Base-by-base conservation (phyloP, 2,329 filamentous ascomycete genomes). In the Xylariaceae sp. region DNA sequence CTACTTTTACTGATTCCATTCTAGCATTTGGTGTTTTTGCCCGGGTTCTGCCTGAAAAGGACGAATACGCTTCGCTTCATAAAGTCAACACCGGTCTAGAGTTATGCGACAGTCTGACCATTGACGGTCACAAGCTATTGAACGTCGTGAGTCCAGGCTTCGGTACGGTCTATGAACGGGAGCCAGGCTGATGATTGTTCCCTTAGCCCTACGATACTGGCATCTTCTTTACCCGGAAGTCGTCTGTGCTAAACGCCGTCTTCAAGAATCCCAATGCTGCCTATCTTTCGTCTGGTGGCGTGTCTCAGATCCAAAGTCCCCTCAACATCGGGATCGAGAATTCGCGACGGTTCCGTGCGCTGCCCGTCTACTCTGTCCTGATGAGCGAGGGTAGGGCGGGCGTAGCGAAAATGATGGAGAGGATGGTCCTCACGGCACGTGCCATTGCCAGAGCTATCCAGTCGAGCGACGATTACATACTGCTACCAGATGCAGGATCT, bases 321-420 rank as follows among this genome's bases (percentile, higher is more conserved):
- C 74, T 95, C 15, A 92, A 96, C 70, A 83, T 94, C 53, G 90
- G 91, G 18, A 76, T 96, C 18, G 92, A 96, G 64, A 96, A 96
- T 71, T 96, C 91, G 1, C 84, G 92, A 37, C 86, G 92, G 5
- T 95, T 96, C 74, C 83, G 92, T 49, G 92, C 92, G 0, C 75
- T 96, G n/a, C 92, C 92, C 0, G 87, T 90, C 8, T 96, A 96
- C 66, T 85, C 89, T 10, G 87, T 86, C 0, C 78, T 96, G 2
- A 69, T 86, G 18, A 86, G 87, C 44, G 87, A 94, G 63, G 92
- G 92, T 0, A 76, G 76, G 1, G 68, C 76, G 0, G 91, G 90
- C 0, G 82, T 95, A 60, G 75, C 77, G 0, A 74, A 77, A 1
- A 86, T 96, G 73, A 74, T 96, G 4, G 76, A 81, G 56, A 79